Conservation (phyloP, 441 rosid species). For the Erodium moschatum region DNA sequence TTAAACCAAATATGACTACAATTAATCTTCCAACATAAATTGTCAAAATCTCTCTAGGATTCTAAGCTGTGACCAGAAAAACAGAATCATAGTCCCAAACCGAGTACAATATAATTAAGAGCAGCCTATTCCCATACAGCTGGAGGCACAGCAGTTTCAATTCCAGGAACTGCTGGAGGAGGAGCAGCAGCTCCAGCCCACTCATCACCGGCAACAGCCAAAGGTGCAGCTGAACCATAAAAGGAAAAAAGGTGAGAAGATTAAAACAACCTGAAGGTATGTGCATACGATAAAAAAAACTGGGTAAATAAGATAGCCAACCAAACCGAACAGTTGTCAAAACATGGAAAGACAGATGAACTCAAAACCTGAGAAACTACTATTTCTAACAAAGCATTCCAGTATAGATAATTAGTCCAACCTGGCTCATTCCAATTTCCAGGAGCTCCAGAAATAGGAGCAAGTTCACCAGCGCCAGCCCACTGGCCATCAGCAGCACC, state of each 20-base stretch:
- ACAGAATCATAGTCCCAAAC: not conserved
- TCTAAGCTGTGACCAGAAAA: not conserved
- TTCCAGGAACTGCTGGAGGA: not conserved
- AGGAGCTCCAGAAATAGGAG: constrained; percentile 41
- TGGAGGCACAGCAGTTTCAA: not conserved
- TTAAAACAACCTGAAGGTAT: not conserved
- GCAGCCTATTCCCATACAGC: not conserved
- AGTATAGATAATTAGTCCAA: constrained; percentile 12
- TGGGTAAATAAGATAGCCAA: no score
- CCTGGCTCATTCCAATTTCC: constrained; percentile 34
- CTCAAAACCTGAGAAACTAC: not conserved
- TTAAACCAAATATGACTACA: not conserved
- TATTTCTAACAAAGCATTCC: no score
- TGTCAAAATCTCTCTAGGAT: not conserved
- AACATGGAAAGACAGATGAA: not conserved
- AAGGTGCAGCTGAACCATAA: not conserved
- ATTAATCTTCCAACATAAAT: not conserved
- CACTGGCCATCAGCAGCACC: constrained; percentile 39
- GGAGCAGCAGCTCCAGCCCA: not conserved
- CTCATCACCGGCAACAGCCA: not conserved
- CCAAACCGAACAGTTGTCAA: not conserved
- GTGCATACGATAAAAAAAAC: no score
- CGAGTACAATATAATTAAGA: not conserved
- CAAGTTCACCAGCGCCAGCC: constrained; percentile 32
- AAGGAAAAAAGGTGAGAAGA: not conserved